phyloP scores from a whole-genome alignment of 768 basidiomycete genomes.

The Russula vinacea region DNA sequence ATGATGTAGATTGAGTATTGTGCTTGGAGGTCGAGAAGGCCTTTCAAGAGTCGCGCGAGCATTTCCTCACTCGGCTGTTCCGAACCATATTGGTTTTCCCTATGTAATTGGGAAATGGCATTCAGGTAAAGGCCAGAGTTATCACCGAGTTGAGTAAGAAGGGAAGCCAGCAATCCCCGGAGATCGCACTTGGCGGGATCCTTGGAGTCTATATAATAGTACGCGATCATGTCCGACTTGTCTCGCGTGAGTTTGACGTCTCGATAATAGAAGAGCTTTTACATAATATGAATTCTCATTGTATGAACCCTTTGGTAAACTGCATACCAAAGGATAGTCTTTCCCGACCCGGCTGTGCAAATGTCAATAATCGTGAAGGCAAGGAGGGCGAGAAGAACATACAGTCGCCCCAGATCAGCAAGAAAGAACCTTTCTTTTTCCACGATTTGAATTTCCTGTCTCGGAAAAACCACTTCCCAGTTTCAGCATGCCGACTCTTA shows the following conservation, averaged over 20 bases:
- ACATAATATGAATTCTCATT: not conserved
- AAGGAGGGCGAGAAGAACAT: not conserved
- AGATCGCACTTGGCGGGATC: not conserved
- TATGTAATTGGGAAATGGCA: not conserved
- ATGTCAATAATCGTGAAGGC: not conserved
- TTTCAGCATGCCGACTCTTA: not conserved
- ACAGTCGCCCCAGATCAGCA: constrained; percentile 8
- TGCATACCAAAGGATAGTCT: constrained; percentile 15
- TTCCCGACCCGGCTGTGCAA: constrained; percentile 5
- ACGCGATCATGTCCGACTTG: not conserved
- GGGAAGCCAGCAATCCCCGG: not conserved
- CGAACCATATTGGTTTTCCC: not conserved
- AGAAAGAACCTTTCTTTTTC: not conserved
- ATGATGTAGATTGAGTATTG: not conserved
- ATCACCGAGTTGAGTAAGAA: not conserved
- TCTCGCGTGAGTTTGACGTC: not conserved
- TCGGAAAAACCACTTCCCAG: not conserved
- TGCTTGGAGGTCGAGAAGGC: not conserved
- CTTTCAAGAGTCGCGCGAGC: not conserved
- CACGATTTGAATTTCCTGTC: not conserved
- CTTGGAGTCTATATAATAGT: not conserved
- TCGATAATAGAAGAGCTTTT: constrained; percentile 8
- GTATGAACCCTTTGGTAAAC: not conserved
- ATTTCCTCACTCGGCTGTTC: not conserved
- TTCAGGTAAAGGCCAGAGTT: not conserved